Percentiles rank a stretch among this genome's conserved stretches.
Conservation (phyloP, 2,329 filamentous ascomycete species). For the Hypoxylon sp. region DNA sequence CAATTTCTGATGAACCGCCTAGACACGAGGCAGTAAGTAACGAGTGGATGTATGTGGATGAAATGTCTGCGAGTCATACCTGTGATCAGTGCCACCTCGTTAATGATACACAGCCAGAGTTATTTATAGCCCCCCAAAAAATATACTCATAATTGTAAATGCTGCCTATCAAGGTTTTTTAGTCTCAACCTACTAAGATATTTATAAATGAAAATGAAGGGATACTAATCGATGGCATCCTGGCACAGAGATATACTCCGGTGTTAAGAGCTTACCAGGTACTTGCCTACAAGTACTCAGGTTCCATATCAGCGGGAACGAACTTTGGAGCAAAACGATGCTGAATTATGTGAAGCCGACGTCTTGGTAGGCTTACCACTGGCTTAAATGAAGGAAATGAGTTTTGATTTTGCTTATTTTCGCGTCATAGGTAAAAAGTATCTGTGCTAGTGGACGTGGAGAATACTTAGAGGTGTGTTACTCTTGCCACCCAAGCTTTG, state of each 20-base stretch:
- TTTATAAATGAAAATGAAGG: no score
- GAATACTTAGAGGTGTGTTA: no score
- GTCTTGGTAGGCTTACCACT: not conserved
- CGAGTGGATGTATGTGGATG: not conserved
- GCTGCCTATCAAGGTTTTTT: no score
- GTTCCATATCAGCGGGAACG: conserved; percentile 47
- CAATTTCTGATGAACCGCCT: conserved; percentile 52
- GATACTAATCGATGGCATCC: conserved; percentile 29
- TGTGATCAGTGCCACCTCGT: conserved; percentile 25
- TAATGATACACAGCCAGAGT: no score
- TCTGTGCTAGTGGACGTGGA: no score
- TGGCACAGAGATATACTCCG: conserved; percentile 13
- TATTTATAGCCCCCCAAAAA: no score
- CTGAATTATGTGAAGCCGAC: conserved; percentile 24
- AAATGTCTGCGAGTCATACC: conserved; percentile 12
- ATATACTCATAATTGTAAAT: no score
- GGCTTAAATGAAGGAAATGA: no score
- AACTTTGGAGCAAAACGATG: conserved; percentile 48
- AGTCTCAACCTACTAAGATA: no score
- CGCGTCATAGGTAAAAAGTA: no score
- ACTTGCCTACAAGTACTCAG: conserved; percentile 51
- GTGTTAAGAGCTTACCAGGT: conserved; percentile 40
- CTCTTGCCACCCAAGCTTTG: no score
- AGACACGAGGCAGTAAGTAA: conserved; percentile 2
- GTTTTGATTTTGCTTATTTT: no score